Conservation (phyloP, 1,284 basidiomycete genomes). For the Apiotrichum montevideense region DNA sequence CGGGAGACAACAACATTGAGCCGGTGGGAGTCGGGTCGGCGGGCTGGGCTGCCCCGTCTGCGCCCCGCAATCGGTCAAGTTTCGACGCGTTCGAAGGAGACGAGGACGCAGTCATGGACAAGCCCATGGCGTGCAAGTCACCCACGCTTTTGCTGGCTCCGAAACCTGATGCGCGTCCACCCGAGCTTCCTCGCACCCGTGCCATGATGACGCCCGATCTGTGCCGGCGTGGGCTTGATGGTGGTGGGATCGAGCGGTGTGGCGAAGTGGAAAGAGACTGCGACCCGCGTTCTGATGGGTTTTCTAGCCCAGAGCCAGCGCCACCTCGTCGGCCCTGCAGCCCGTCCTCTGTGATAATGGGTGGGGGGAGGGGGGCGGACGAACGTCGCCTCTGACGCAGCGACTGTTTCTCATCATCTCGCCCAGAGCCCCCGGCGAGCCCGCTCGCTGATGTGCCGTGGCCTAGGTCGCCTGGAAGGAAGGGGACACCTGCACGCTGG, state of each 20-base stretch:
- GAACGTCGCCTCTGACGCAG: background rate
- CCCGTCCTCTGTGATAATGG: background rate
- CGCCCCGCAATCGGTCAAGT: background rate
- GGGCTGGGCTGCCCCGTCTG: no score
- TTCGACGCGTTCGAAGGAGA: background rate
- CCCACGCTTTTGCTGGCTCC: constrained; percentile 33
- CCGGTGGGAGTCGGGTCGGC: no score
- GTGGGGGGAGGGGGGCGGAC: background rate
- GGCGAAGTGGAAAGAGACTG: background rate
- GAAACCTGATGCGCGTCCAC: constrained; percentile 17
- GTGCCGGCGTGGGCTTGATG: constrained; percentile 38
- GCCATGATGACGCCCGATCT: constrained; percentile 34
- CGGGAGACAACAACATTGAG: no score
- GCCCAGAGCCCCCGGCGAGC: no score
- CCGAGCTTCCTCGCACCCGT: constrained; percentile 28
- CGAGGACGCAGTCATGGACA: constrained; percentile 6
- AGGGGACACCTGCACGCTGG: no score
- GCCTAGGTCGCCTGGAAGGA: no score
- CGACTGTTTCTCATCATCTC: background rate
- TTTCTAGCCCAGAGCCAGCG: no score
- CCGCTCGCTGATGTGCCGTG: no score
- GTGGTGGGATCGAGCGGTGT: constrained; percentile 14
- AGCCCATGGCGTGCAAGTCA: constrained; percentile 21
- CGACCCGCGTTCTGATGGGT: background rate
- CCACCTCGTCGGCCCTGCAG: no score